Conservation (phyloP, 1,284 basidiomycete genomes). For the Abortiporus biennis region DNA sequence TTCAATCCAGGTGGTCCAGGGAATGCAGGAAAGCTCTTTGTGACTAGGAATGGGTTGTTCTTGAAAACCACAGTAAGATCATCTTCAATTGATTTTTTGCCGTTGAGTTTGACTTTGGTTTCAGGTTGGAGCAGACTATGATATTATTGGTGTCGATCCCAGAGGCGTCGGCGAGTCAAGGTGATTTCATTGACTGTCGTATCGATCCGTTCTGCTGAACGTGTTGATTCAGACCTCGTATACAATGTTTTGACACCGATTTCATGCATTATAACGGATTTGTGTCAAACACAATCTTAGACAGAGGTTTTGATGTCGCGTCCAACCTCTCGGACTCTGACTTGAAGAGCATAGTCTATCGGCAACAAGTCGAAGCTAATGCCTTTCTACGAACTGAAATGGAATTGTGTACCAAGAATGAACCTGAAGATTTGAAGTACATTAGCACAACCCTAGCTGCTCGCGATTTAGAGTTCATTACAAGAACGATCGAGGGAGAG, state of each 20-base stretch:
- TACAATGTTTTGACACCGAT: constrained; percentile 1
- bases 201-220: not conserved
- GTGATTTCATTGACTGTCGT: not conserved
- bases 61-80: constrained; percentile 15
- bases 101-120: not conserved
- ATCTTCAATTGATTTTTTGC: not conserved
- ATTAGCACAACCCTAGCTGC: constrained; percentile 5
- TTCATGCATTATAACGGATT: constrained; percentile 1
- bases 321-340: constrained; percentile 3
- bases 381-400: constrained; percentile 1
- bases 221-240: not conserved
- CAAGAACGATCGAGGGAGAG: constrained; percentile 31
- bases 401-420: not conserved
- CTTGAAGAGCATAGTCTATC: not conserved
- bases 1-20: constrained; percentile 22
- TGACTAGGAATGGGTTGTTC: constrained; percentile 7
- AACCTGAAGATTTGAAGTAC: constrained; percentile 5
- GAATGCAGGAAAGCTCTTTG: constrained; percentile 13
- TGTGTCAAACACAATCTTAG: constrained; percentile 4
- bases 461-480: constrained; percentile 30
- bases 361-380: constrained; percentile 1
- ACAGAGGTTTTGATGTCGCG: constrained; percentile 2
- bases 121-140: constrained; percentile 28
- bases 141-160: constrained; percentile 39
- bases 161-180: constrained; percentile 29